Percentiles rank a stretch among this genome's conserved stretches.
Evolutionary conservation across 1,284 basidiomycete genomes (phyloP).

Genomic region (Ustilago vetiveriae): DNA sequence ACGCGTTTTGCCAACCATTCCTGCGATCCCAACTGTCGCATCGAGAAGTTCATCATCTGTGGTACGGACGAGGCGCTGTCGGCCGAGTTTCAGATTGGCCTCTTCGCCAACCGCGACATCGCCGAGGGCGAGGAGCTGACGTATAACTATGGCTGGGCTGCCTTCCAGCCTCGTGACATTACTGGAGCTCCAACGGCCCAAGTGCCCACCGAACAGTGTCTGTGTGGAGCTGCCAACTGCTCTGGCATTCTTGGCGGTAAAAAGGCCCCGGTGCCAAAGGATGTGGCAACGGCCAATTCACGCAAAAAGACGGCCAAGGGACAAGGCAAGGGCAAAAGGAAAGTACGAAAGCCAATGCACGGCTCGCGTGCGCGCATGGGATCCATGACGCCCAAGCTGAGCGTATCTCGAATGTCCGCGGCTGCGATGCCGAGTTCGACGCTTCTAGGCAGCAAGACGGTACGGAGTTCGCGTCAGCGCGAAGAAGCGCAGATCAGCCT

Average conservation of each 20-base stretch:
- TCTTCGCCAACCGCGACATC: constrained; percentile 61
- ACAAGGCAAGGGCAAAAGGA: constrained; percentile 26
- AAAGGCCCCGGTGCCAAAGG: constrained; percentile 21
- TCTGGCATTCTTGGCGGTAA: constrained; percentile 56
- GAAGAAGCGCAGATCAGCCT: constrained; percentile 17
- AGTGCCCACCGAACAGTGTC: constrained; percentile 35
- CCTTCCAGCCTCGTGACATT: constrained; percentile 50
- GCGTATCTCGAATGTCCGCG: constrained; percentile 16
- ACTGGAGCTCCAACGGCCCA: constrained; percentile 39
- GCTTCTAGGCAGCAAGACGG: neutral
- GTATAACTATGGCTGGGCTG: constrained; percentile 63
- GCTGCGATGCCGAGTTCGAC: constrained; percentile 24
- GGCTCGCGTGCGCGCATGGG: constrained; percentile 16
- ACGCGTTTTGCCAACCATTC: constrained; percentile 64
- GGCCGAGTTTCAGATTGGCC: constrained; percentile 62
- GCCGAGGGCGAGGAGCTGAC: constrained; percentile 61
- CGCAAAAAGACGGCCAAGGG: constrained; percentile 33
- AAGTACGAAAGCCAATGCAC: constrained; percentile 6
- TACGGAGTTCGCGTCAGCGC: constrained; percentile 3
- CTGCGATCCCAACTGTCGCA: constrained; percentile 61
- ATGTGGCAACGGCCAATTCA: constrained; percentile 9
- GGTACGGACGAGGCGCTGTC: constrained; percentile 55
- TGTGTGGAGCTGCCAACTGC: constrained; percentile 58
- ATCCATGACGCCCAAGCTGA: constrained; percentile 25
- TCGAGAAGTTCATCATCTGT: constrained; percentile 62